These are phyloP conservation scores for Talaromyces sp. DNA, from an alignment of 2,329 filamentous ascomycete species.

Conservation along the genomic window DNA sequence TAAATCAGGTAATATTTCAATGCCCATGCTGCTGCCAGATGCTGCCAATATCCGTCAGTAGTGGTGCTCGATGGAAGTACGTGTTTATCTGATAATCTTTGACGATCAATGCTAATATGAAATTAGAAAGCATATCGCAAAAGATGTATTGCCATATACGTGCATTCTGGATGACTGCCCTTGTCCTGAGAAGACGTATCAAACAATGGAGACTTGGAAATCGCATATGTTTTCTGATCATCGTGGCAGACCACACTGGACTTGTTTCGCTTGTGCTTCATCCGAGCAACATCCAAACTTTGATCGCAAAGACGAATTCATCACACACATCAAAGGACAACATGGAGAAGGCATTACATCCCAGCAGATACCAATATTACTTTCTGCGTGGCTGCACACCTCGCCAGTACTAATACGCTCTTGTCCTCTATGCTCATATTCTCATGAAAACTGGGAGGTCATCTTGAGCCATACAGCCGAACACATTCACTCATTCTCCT, in stretches of 20 bases:
- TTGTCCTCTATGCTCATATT: conserved; percentile 3
- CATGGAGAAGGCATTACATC: background rate
- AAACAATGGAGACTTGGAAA: background rate
- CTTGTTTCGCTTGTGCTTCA: background rate
- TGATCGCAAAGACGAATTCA: background rate
- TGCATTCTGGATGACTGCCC: background rate
- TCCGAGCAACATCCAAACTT: background rate
- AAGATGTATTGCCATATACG: conserved; percentile 8
- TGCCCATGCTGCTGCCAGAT: conserved; percentile 21
- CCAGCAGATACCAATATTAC: conserved; percentile 6
- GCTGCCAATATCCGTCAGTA: background rate
- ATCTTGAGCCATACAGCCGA: background rate
- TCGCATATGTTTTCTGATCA: background rate
- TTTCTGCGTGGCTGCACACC: conserved; percentile 2
- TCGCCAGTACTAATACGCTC: background rate
- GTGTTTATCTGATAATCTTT: background rate
- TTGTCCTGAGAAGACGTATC: background rate
- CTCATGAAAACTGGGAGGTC: background rate
- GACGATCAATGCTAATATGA: background rate
- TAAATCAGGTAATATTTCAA: conserved; percentile 9
- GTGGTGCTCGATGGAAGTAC: conserved; percentile 18
- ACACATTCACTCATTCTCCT: conserved; percentile 10
- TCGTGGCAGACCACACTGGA: background rate
- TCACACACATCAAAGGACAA: background rate
- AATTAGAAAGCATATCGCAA: conserved; percentile 6